Percentiles rank a stretch among this genome's conserved stretches.
Conservation (phyloP, 2,329 filamentous ascomycete species). For the Ilyonectria destructans region DNA sequence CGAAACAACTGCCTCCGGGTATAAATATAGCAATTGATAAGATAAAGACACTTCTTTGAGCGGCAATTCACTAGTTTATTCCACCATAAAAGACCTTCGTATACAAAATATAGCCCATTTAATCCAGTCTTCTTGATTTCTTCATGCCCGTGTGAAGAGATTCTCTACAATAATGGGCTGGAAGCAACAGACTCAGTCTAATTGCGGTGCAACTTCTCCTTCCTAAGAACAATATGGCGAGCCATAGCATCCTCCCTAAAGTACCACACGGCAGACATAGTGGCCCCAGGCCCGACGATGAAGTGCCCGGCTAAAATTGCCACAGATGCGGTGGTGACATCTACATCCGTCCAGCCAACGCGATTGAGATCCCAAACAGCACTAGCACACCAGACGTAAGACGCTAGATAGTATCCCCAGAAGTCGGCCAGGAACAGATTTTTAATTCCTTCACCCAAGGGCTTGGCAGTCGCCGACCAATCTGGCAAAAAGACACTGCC, state of each 20-base stretch:
- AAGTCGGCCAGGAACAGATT: not conserved
- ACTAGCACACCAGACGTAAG: constrained; percentile 14
- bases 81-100: too few species aligned
- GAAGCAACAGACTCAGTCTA: not conserved
- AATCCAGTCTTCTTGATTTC: too few species aligned
- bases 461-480: not conserved
- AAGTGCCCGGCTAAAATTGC: not conserved
- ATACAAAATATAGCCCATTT: too few species aligned
- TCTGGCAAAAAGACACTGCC: not conserved
- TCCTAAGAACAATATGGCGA: not conserved
- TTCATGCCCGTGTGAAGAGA: too few species aligned
- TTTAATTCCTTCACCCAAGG: not conserved
- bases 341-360: not conserved
- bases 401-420: not conserved
- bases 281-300: constrained; percentile 3
- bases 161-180: too few species aligned
- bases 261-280: constrained; percentile 6
- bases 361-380: constrained; percentile 11
- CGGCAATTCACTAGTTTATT: too few species aligned
- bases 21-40: too few species aligned
- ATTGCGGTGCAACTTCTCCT: not conserved
- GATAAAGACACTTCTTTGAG: too few species aligned
- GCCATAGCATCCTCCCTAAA: constrained; percentile 7
- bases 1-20: too few species aligned
- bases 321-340: not conserved